Evolutionary conservation across 2,329 filamentous ascomycete species (phyloP), one percentile per base, ranked within the genome.

Genomic region (Monosporascus cannonballus): DNA sequence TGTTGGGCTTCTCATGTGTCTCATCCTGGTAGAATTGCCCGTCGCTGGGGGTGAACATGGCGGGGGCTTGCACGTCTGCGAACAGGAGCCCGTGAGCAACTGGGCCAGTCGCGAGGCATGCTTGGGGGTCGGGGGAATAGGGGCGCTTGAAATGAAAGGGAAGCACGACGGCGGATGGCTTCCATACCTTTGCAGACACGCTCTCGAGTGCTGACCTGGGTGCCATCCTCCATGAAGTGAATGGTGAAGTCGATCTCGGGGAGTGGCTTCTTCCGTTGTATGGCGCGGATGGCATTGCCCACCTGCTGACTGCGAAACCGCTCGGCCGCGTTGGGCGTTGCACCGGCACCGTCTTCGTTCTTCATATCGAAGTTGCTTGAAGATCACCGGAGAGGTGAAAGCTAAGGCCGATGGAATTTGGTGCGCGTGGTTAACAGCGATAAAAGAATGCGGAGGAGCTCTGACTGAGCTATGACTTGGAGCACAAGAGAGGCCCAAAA

Each of bases 211-310:
- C 84, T 97, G 69, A 99, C 94, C 76, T 96, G 90, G 51, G 83
- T 86, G 68, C 90, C 90, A 78, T 99, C 94, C 72, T 99, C 94
- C 93, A 97, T 96, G 57, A 88, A 93, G 73, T 99, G 94, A 67
- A 99, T 85, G 52, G 90, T 95, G 71, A 99, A 99, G 77, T 99
- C 94, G 67, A 99, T 97, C 79, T 97, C 93, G 54, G 94, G 94
- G 49, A 95, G 81, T 51, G 93, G 92, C 78, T 89, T 93, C 86
- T 97, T 97, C 66, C 96, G 85, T 71, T 87, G 85, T 67, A 99
- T 91, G 56, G 94, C 94, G 71, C 89, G 90, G 67, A 93, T 87
- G 63, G 89, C 88, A 83, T 90, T 93, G 76, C 96, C 90, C 68
- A 96, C 81, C 71, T 88, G 84, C 65, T 73, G 69, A 65, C 71